Conservation (phyloP, 352 stramenopile genomes). For the Globisporangium orthogonon region DNA sequence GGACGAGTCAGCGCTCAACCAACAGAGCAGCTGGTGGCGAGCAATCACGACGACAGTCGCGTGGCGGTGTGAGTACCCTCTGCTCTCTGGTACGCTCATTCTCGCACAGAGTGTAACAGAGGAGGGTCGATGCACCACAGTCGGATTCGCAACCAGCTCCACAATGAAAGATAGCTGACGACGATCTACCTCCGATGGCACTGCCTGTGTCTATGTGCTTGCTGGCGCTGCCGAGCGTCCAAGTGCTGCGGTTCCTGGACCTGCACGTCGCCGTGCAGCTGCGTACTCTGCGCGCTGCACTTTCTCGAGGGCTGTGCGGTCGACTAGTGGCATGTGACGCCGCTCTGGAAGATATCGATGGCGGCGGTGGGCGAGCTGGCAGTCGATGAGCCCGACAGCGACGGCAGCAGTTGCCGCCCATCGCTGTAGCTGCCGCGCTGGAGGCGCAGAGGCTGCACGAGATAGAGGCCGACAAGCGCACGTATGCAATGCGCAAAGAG, state of each 20-base stretch:
- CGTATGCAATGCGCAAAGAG: slow-evolving; percentile 48
- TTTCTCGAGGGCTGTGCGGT: slow-evolving; percentile 46
- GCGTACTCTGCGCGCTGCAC: slow-evolving; percentile 38
- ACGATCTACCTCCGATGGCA: background rate
- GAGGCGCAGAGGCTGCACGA: slow-evolving; percentile 45
- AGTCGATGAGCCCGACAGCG: slow-evolving; percentile 21
- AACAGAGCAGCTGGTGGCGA: too few species aligned
- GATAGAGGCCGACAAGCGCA: slow-evolving; percentile 51
- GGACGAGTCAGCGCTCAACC: too few species aligned
- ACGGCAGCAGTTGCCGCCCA: background rate
- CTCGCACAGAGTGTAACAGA: too few species aligned
- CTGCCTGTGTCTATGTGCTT: slow-evolving; percentile 16
- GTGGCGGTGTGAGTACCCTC: too few species aligned
- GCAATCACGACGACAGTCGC: too few species aligned
- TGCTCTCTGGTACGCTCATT: too few species aligned
- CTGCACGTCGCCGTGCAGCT: slow-evolving; percentile 38
- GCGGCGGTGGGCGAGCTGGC: slow-evolving; percentile 15
- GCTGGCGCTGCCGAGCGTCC: slow-evolving; percentile 28
- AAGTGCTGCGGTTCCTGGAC: slow-evolving; percentile 43
- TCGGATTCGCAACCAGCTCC: too few species aligned
- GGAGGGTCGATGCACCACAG: too few species aligned
- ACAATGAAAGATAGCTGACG: too few species aligned
- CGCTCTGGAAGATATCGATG: slow-evolving; percentile 23
- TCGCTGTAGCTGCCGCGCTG: slow-evolving; percentile 18
- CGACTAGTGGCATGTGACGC: slow-evolving; percentile 48